A percentile compares a stretch with the other conserved stretches of the same genome.
phyloP scores from a whole-genome alignment of 75 land plant genomes.

The Azolla pinnata region DNA sequence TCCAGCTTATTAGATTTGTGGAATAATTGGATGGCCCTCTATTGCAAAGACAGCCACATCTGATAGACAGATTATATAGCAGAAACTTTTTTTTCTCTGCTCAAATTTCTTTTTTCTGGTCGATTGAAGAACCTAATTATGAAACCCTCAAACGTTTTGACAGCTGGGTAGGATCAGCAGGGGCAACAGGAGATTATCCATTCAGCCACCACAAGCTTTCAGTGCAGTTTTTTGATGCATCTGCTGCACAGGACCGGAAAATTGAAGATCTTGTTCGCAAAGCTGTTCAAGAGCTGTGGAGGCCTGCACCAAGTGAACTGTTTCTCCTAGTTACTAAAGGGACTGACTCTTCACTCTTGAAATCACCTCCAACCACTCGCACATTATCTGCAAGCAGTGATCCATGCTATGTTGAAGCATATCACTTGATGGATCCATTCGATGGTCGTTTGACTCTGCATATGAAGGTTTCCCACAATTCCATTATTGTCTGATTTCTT shows the following conservation, averaged over 20 bases:
- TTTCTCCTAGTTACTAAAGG: slow-evolving; percentile 61
- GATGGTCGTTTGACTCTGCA: slow-evolving; percentile 90
- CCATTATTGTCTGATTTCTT: not conserved
- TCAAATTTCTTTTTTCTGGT: too few species aligned
- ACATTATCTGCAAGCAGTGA: slow-evolving; percentile 90
- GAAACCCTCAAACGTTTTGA: too few species aligned
- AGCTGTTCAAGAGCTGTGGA: slow-evolving; percentile 95
- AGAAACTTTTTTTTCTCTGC: too few species aligned
- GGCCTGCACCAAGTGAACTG: slow-evolving; percentile 90
- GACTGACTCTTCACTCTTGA: slow-evolving; percentile 50
- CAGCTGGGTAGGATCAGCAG: slow-evolving; percentile 83
- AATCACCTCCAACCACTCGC: slow-evolving; percentile 63
- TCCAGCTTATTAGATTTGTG: too few species aligned
- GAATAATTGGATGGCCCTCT: too few species aligned
- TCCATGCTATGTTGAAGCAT: slow-evolving; percentile 92
- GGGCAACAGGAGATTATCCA: slow-evolving; percentile 91
- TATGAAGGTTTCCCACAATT: slow-evolving; percentile 89
- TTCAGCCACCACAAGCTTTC: slow-evolving; percentile 98
- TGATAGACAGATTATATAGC: too few species aligned
- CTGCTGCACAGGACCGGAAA: slow-evolving; percentile 95
- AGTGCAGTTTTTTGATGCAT: slow-evolving; percentile 85
- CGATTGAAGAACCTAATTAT: too few species aligned
- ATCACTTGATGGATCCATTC: slow-evolving; percentile 75
- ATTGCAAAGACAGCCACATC: too few species aligned
- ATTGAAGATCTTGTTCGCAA: slow-evolving; percentile 86